Evolutionary conservation across 352 stramenopile species (phyloP), one percentile per base, ranked within the genome.

Genomic region (Pelagophyceae sp.): DNA sequence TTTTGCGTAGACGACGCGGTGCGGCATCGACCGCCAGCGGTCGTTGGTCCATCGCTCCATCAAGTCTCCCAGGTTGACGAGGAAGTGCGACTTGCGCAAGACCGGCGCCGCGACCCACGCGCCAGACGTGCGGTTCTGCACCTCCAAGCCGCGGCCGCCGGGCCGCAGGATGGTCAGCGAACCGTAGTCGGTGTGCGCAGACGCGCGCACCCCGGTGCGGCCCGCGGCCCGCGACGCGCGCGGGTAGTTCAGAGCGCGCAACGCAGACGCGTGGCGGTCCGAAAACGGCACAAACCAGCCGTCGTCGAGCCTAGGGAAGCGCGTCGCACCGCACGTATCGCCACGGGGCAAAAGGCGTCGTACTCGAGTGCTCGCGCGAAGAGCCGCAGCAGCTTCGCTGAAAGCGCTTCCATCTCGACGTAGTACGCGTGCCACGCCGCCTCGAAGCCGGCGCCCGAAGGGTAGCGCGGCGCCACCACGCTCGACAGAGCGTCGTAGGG

Each of bases 11-110:
- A 95, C 77, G 0, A 96, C 91, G 38, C 92, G 86, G 82, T 97
- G 92, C 77, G 96, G 78, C 2, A 90, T 96, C n/a, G 87, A 93
- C 29, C 84, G 78, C 81, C 77, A 94, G 40, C 84, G 79, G 82
- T 92, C 90, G 81, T 96, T 94, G 29, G 91, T 96, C 92, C 92
- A 97, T 78, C 90, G 81, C 72, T 91, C 83, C 89, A 96, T 95
- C 69, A 96, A 82, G 83, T 96, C 91, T 38, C 92, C 92, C 20
- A 96, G 80, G 80, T 96, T 96, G 60, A 97, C 87, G 35, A 96
- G 85, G 58, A 96, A 96, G 75, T 54, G 45, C 11, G 45, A 54
- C 45, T 23, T 54, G 23, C 45, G 11, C 45, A 54, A 23, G 45
- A 11, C 35, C 45, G 45, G 45, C 45, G 45, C 45, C 45, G 45